A percentile compares a stretch with the other conserved stretches of the same genome.
Evolutionary conservation across 257 asterid genomes (phyloP).

Genomic region (Ilex asprella): DNA sequence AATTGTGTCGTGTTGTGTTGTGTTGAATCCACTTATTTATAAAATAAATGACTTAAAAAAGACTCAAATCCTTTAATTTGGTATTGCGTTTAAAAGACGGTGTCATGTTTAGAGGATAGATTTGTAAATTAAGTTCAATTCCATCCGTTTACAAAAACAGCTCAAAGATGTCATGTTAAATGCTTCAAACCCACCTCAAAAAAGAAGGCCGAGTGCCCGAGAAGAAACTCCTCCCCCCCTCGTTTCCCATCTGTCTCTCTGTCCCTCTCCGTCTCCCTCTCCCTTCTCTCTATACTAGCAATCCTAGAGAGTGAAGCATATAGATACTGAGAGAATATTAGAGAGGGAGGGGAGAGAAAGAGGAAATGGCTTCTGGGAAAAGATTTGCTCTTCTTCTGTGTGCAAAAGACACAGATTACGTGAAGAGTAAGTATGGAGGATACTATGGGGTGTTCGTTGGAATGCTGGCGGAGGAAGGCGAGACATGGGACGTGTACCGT

Average conservation of each 20-base stretch:
- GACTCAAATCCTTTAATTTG: too few species aligned
- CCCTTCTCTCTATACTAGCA: constrained; percentile 14
- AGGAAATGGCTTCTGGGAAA: constrained; percentile 57
- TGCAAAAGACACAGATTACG: constrained; percentile 91
- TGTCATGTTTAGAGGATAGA: constrained; percentile 14
- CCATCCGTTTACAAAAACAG: constrained; percentile 9
- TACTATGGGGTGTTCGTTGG: constrained; percentile 71
- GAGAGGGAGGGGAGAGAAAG: constrained; percentile 7
- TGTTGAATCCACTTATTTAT: too few species aligned
- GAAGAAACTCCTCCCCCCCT: background rate
- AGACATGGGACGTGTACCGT: constrained; percentile 58
- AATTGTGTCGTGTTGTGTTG: too few species aligned
- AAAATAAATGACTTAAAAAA: too few species aligned
- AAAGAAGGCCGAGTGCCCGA: background rate
- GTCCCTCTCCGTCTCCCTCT: constrained; percentile 15
- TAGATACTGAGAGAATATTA: background rate
- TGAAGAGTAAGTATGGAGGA: constrained; percentile 78
- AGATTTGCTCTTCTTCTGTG: constrained; percentile 68
- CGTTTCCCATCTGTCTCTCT: constrained; percentile 18
- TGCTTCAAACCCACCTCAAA: too few species aligned
- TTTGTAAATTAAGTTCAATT: constrained; percentile 13
- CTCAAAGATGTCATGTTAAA: too few species aligned
- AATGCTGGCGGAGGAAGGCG: constrained; percentile 90
- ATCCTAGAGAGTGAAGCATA: too few species aligned
- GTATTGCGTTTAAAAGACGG: too few species aligned